Evolutionary conservation across 73 alveolate species (phyloP), one percentile per base, ranked within the genome.

Genomic region (Blepharisma japonicum): DNA sequence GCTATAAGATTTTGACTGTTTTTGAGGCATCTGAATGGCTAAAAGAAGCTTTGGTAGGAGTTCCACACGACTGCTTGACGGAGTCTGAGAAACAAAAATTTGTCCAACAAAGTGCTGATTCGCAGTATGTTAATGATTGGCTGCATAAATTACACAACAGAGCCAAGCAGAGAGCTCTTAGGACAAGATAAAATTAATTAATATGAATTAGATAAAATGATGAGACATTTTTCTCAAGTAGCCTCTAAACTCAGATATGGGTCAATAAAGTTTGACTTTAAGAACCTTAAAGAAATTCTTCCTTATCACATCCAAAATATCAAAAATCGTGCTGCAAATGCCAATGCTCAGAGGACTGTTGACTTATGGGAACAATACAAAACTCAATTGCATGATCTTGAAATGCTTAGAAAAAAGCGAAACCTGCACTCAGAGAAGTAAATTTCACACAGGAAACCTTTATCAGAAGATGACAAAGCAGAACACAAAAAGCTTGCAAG

Each of bases 331-430:
- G 68, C 78, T n/a, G 81, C 89, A 7, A 46, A 79, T 68, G 87
- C 89, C 5, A 80, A 83, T 55, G 86, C 95, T 39, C 78, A 77
- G 38, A 45, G 53, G 9, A 82, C 83, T 25, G 21, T 55, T 21
- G 55, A 79, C 14, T 61, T 79, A 56, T 80, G 86, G 78, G 89
- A 84, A 56, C 84, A 83, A 18, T 83, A 74, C 79, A 88, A 67
- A 55, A 76, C 61, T 80, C 46, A 71, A 21, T 55, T 81, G 48
- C 79, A 45, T 77, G 95, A 87, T 21, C 39, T 88, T 6, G 95
- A 88, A 45, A 38, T 25, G 71, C 80, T 88, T 9, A 32, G 42
- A 32, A 32, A 32, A 32, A 32, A 32, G 42, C 42, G 42, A 32
- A 32, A 32, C 3, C 3, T 32, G 42, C 42, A 32, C 42, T 32